Evolutionary conservation across 805 yeast genomes (phyloP).

Genomic region (Yarrowia divulgata): DNA sequence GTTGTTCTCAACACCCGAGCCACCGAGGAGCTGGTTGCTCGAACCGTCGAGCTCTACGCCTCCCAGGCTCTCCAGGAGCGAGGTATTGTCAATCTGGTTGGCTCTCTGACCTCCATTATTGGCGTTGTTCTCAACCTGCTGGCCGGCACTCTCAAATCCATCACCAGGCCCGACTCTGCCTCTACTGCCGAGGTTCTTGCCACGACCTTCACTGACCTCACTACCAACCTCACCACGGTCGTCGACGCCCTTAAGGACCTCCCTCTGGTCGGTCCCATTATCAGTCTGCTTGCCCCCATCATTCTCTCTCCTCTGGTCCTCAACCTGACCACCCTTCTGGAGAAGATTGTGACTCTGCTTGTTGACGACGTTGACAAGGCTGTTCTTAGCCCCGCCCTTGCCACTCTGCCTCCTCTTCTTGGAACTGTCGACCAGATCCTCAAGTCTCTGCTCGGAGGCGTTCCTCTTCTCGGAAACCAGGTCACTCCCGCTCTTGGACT

Average conservation of each 20-base stretch:
- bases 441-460: background rate
- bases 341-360: conserved; percentile 7
- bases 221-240: background rate
- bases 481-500: background rate
- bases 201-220: conserved; percentile 14
- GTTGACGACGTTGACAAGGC: conserved; percentile 37
- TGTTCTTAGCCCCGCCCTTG: background rate
- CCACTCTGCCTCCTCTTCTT: conserved; percentile 3
- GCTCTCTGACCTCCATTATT: conserved; percentile 6
- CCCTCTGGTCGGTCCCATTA: conserved; percentile 10
- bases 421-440: background rate
- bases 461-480: conserved; percentile 1
- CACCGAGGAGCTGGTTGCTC: conserved; percentile 6
- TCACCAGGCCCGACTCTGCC: background rate
- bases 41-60: conserved; percentile 7
- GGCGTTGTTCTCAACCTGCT: conserved; percentile 13
- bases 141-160: background rate
- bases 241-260: background rate
- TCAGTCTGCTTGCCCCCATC: conserved; percentile 3
- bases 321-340: background rate
- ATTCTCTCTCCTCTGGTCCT: conserved; percentile 13
- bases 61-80: conserved; percentile 7
- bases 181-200: conserved; percentile 26
- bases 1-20: conserved; percentile 1
- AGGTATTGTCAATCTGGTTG: conserved; percentile 1